Evolutionary conservation across 1,284 basidiomycete species (phyloP).

Genomic region (Sanghuangporus weigelae): DNA sequence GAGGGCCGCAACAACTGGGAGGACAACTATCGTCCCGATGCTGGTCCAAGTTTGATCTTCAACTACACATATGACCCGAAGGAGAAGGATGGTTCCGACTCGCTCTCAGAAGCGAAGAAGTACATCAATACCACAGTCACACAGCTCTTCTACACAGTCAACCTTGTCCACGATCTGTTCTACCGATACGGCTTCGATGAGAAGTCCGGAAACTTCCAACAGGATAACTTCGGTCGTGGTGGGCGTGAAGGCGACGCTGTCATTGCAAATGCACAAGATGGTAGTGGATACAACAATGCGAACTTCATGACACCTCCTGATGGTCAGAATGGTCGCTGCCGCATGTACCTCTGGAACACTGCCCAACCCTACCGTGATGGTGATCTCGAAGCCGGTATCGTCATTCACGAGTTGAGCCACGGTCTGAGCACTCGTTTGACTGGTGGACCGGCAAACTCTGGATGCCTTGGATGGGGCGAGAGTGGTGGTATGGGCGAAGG

Average conservation of each 20-base stretch:
- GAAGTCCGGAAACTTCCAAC: constrained; percentile 93
- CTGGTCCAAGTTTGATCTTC: constrained; percentile 52
- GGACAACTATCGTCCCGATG: constrained; percentile 76
- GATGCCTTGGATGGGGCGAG: constrained; percentile 94
- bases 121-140: constrained; percentile 85
- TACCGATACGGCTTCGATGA: constrained; percentile 87
- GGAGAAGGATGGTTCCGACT: constrained; percentile 41
- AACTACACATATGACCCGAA: constrained; percentile 59
- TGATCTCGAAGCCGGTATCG: constrained; percentile 91
- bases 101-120: constrained; percentile 62
- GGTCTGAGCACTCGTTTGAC: constrained; percentile 92
- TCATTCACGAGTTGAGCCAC: constrained; percentile 87
- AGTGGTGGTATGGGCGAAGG: constrained; percentile 96
- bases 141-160: constrained; percentile 91
- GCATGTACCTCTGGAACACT: constrained; percentile 97
- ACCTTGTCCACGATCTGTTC: constrained; percentile 75
- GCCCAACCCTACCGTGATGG: constrained; percentile 88
- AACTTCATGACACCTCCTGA: constrained; percentile 82
- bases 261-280: constrained; percentile 93
- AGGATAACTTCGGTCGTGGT: constrained; percentile 90
- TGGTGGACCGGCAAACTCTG: constrained; percentile 89
- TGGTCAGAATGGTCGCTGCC: constrained; percentile 79
- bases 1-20: constrained; percentile 75
- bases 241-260: constrained; percentile 86
- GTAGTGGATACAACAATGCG: constrained; percentile 87